A percentile compares a stretch with the other conserved stretches of the same genome.
These are phyloP conservation scores for Claviceps capensis DNA, from an alignment of 2,329 filamentous ascomycete genomes.

Conservation along the genomic window DNA sequence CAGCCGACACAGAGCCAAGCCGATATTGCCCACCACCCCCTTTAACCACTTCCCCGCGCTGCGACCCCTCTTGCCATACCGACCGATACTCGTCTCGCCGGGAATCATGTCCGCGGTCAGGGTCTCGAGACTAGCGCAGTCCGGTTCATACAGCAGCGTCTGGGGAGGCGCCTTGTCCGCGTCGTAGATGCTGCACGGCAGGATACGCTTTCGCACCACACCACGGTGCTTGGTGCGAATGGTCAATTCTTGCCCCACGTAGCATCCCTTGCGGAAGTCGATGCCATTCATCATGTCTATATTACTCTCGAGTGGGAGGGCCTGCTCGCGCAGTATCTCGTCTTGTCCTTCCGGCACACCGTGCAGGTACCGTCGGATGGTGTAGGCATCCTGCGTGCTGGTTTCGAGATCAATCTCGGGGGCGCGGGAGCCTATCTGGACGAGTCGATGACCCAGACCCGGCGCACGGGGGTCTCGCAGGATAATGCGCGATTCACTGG, in stretches of 20 bases:
- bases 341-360: slow-evolving; percentile 76
- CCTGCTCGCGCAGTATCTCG: slow-evolving; percentile 58
- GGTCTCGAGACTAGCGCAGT: slow-evolving; percentile 13
- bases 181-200: slow-evolving; percentile 65
- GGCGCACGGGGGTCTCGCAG: slow-evolving; percentile 40
- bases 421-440: slow-evolving; percentile 17
- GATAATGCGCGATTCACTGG: slow-evolving; percentile 16
- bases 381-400: slow-evolving; percentile 49
- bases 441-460: slow-evolving; percentile 38
- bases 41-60: slow-evolving; percentile 69
- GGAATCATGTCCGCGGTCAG: slow-evolving; percentile 25
- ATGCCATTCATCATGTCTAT: slow-evolving; percentile 76
- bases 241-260: slow-evolving; percentile 91
- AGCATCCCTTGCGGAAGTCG: slow-evolving; percentile 93
- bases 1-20: slow-evolving; percentile 72
- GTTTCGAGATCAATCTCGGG: slow-evolving; percentile 30
- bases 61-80: slow-evolving; percentile 44
- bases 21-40: slow-evolving; percentile 75
- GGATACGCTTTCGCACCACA: slow-evolving; percentile 77
- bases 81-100: slow-evolving; percentile 33
- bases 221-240: slow-evolving; percentile 91
- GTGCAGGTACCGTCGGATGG: slow-evolving; percentile 59
- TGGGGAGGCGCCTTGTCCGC: slow-evolving; percentile 24
- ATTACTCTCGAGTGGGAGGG: slow-evolving; percentile 79
- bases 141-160: slow-evolving; percentile 33